These are phyloP conservation scores for Capsicum pubescens DNA, from an alignment of 257 asterid genomes.

Conservation along the genomic window DNA sequence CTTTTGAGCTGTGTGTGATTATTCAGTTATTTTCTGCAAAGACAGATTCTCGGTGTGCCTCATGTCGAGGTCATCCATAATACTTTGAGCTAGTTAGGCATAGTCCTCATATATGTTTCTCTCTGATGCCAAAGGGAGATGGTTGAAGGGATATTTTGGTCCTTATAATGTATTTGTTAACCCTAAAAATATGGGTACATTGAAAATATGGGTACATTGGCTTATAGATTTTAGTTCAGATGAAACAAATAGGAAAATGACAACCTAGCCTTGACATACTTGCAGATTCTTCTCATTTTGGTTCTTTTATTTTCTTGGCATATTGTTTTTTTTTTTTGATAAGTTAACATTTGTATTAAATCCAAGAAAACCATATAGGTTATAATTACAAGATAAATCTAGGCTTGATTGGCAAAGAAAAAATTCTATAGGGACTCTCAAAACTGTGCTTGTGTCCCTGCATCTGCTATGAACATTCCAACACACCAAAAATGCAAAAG, in stretches of 20 bases:
- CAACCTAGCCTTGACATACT: neutral
- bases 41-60: slow-evolving; percentile 8
- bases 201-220: neutral
- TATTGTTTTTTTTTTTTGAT: neutral
- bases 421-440: no score
- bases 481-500: no score
- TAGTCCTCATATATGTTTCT: neutral
- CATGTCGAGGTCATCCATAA: neutral
- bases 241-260: neutral
- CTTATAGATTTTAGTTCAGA: neutral
- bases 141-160: slow-evolving; percentile 4
- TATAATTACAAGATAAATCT: no score
- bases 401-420: no score
- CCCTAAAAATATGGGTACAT: slow-evolving; percentile 8
- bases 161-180: neutral
- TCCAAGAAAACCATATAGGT: no score
- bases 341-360: no score
- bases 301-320: neutral
- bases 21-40: neutral
- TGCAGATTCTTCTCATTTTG: slow-evolving; percentile 7
- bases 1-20: neutral
- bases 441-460: no score
- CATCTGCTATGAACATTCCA: no score
- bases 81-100: neutral
- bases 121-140: neutral